Evolutionary conservation across 2,329 filamentous ascomycete species (phyloP).

Genomic region (Colletotrichum cereale): DNA sequence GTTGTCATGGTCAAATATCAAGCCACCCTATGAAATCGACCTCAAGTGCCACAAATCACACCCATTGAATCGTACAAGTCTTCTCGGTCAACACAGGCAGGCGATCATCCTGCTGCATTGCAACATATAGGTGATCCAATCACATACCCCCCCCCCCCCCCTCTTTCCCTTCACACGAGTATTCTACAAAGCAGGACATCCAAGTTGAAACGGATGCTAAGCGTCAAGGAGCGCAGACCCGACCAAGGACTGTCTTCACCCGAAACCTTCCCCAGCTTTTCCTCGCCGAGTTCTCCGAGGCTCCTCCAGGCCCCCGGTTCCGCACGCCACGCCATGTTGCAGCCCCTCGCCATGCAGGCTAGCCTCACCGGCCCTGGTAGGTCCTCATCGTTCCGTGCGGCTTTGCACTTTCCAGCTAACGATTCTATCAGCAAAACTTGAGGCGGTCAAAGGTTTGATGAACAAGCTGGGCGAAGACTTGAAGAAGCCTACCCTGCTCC

Average conservation of each 20-base stretch:
- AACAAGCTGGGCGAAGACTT: constrained; percentile 73
- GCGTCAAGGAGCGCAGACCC: constrained; percentile 9
- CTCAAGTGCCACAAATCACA: constrained; percentile 29
- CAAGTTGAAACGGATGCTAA: constrained; percentile 30
- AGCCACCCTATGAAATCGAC: constrained; percentile 30
- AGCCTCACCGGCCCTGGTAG: constrained; percentile 30
- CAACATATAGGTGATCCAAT: constrained; percentile 13
- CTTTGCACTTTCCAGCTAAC: constrained; percentile 36
- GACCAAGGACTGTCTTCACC: constrained; percentile 1
- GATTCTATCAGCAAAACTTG: constrained; percentile 69
- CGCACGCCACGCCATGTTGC: constrained; percentile 29
- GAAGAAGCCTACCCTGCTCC: constrained; percentile 66
- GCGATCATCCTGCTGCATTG: not conserved
- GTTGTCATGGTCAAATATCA: constrained; percentile 19
- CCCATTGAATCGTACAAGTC: constrained; percentile 3
- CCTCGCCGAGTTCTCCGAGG: not conserved
- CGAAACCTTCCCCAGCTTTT: constrained; percentile 2
- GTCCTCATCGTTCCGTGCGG: not conserved
- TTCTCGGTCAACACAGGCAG: constrained; percentile 1
- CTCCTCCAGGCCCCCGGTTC: not conserved
- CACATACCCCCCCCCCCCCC: too few species aligned
- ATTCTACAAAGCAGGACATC: constrained; percentile 16
- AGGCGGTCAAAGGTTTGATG: constrained; percentile 75
- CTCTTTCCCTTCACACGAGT: not conserved
- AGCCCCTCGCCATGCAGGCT: constrained; percentile 30